Conservation (phyloP, 805 yeast genomes). For the Barnettozyma salicaria region DNA sequence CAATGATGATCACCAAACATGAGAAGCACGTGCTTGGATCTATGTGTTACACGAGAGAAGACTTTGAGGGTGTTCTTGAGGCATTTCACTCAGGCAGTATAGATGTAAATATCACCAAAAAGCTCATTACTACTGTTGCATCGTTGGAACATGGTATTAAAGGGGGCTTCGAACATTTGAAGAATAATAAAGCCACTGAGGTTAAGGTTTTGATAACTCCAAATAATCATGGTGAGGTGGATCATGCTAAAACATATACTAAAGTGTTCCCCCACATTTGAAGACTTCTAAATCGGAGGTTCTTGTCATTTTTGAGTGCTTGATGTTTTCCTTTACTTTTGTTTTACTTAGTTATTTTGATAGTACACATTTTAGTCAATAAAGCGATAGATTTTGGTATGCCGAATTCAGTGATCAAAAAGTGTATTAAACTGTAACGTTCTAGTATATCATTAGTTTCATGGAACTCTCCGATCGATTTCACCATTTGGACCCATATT, state of each 20-base stretch:
- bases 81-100: constrained; percentile 45
- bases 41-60: constrained; percentile 52
- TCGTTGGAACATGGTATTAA: constrained; percentile 45
- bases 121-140: constrained; percentile 49
- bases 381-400: too few species aligned
- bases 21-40: constrained; percentile 56
- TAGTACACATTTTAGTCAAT: too few species aligned
- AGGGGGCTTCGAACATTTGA: constrained; percentile 47
- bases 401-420: too few species aligned
- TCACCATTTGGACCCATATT: constrained; percentile 1
- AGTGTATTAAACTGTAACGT: too few species aligned
- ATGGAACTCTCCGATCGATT: constrained; percentile 12
- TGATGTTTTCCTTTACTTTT: not conserved
- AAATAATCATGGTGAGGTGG: constrained; percentile 33
- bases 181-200: constrained; percentile 47
- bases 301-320: not conserved
- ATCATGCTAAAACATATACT: constrained; percentile 18
- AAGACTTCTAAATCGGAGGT: not conserved
- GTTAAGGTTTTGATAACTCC: constrained; percentile 51
- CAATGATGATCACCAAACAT: constrained; percentile 49
- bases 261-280: constrained; percentile 2
- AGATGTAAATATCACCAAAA: constrained; percentile 36
- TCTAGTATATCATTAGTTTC: too few species aligned
- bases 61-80: constrained; percentile 49
- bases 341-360: not conserved